These are phyloP conservation scores for Pterocarpus santalinus DNA, from an alignment of 306 rosid genomes.

Conservation along the genomic window DNA sequence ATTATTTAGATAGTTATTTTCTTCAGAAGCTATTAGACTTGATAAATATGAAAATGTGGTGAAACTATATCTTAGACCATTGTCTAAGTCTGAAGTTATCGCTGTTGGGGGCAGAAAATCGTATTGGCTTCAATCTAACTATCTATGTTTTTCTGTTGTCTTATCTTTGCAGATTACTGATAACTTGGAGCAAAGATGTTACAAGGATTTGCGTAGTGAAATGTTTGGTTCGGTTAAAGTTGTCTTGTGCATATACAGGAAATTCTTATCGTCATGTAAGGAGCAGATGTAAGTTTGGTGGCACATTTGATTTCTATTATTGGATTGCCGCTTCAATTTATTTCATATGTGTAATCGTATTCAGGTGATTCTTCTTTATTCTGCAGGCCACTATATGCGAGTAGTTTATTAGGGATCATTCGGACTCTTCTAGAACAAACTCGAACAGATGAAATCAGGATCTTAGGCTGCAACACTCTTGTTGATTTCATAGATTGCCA, in stretches of 20 bases:
- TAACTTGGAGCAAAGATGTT: slow-evolving; percentile 80
- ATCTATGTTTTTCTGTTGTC: slow-evolving; percentile 40
- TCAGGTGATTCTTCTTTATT: slow-evolving; percentile 42
- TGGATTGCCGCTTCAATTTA: slow-evolving; percentile 9
- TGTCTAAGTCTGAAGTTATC: slow-evolving; percentile 25
- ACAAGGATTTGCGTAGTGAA: slow-evolving; percentile 86
- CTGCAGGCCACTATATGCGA: slow-evolving; percentile 88
- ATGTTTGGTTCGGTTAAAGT: slow-evolving; percentile 81
- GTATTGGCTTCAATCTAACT: slow-evolving; percentile 13
- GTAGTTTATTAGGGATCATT: slow-evolving; percentile 80
- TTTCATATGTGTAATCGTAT: slow-evolving; percentile 40
- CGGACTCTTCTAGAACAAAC: slow-evolving; percentile 87
- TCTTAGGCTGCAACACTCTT: slow-evolving; percentile 81
- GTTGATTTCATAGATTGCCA: slow-evolving; percentile 74
- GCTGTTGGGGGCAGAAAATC: slow-evolving; percentile 31
- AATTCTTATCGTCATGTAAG: slow-evolving; percentile 78
- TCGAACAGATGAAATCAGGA: slow-evolving; percentile 74
- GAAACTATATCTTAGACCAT: slow-evolving; percentile 15
- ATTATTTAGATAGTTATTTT: neutral
- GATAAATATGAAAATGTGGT: slow-evolving; percentile 16
- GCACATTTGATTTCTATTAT: slow-evolving; percentile 34
- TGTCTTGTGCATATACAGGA: slow-evolving; percentile 76
- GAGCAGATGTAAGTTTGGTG: slow-evolving; percentile 86
- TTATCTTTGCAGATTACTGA: slow-evolving; percentile 72
- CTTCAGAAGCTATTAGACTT: slow-evolving; percentile 24